Evolutionary conservation across 805 yeast genomes (phyloP), one percentile per base, ranked within the genome.

Genomic region (Pichia membranifaciens): DNA sequence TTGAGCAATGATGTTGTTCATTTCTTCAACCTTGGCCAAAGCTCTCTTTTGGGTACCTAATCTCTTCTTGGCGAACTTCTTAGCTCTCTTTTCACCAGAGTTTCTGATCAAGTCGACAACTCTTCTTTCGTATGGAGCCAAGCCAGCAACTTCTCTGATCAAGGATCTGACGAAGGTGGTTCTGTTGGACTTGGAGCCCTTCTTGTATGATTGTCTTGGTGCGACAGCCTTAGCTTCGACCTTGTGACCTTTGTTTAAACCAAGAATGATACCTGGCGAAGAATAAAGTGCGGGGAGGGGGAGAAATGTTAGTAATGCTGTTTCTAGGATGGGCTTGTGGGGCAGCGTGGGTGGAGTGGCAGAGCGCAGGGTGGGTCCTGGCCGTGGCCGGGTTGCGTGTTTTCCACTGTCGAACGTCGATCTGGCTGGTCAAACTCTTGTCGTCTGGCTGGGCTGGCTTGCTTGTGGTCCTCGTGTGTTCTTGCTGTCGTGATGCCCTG

Each of bases 41-140:
- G 98, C 97, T 83, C 99, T 95, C 81, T 82, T 84, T 85, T 91
- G 95, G 68, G 99, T 88, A 79, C 99, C 99, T 72, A 93, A 87
- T 87, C 93, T 91, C 96, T 87, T 93, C 93, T 93, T 93, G 63
- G 98, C 97, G 72, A 93, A 89, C 89, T 93, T 93, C 88, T 93
- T 87, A 65, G 99, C 99, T 82, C 98, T 93, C 95, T 93, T 93
- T 81, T 93, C 99, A 84, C 96, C 96, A 73, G 96, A 90, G 81
- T 95, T 93, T 84, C 99, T 93, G 85, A 93, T 82, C 79, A 93
- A 83, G 81, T 93, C 99, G 70, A 95, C 86, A 73, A 93, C 84
- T 81, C 99, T 90, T 83, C 96, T 90, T 82, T 93, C 99, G 77
- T 93, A 93, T 78, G 99, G 99, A 61, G 99, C 96, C 71, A 93